Evolutionary conservation across 805 yeast species (phyloP).

Genomic region (Ogataea neopini): DNA sequence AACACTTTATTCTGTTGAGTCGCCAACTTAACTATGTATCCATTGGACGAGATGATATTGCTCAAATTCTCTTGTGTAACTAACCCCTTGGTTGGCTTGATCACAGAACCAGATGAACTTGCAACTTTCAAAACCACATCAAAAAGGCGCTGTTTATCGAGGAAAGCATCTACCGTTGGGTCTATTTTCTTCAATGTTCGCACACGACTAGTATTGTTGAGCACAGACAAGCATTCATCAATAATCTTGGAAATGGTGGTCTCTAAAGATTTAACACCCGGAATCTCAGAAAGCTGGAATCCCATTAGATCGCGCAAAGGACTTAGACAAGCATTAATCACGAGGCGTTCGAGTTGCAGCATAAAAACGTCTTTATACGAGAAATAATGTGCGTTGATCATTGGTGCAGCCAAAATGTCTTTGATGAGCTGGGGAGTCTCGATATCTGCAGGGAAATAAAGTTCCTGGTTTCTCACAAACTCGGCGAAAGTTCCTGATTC

Average conservation of each 20-base stretch:
- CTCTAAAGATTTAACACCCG: conserved; percentile 7
- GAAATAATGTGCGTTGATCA: conserved; percentile 22
- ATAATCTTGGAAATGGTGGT: conserved; percentile 12
- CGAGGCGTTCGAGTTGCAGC: conserved; percentile 24
- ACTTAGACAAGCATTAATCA: conserved; percentile 25
- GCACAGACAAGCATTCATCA: conserved; percentile 18
- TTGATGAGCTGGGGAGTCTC: conserved; percentile 16
- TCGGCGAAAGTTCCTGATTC: conserved; percentile 1
- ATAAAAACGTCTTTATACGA: conserved; percentile 23
- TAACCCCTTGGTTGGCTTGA: neutral
- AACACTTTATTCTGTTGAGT: conserved; percentile 1
- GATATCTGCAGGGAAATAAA: conserved; percentile 16
- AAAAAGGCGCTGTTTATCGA: conserved; percentile 19
- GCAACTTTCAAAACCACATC: conserved; percentile 13
- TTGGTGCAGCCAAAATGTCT: conserved; percentile 15
- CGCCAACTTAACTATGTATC: conserved; percentile 13
- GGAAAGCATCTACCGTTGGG: conserved; percentile 17
- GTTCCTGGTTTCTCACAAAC: conserved; percentile 9
- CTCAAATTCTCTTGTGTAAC: neutral
- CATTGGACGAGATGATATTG: conserved; percentile 10
- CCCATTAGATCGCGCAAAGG: conserved; percentile 20
- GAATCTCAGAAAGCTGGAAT: conserved; percentile 2
- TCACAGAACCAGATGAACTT: neutral
- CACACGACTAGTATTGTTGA: conserved; percentile 10
- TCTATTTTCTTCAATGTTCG: conserved; percentile 13